Base-by-base conservation (phyloP, 2,329 filamentous ascomycete species). In the Leptographium radiaticola region DNA sequence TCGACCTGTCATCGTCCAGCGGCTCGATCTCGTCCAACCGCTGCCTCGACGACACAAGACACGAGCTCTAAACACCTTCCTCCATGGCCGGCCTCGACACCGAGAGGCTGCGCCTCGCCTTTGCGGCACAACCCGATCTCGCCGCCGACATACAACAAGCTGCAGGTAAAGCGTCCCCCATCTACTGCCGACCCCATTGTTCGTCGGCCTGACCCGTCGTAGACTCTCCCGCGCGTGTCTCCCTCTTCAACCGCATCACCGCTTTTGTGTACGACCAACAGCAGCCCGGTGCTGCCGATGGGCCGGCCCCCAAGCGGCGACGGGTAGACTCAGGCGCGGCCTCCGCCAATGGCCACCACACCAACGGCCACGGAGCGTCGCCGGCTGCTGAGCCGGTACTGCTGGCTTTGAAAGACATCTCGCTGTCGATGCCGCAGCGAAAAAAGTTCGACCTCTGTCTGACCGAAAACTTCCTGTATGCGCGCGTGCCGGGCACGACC, bases 361-460 rank as follows among this genome's bases (percentile, higher is more conserved):
- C 30, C 38, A 62, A 65, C 31, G 33, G 56, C 4, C 63, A 57
- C 44, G 59, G 57, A 9, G 43, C 25, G 1, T 54, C 54, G 0
- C 56, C 58, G 0, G 68, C 70, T 2, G 67, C 70, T 7, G 79
- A 83, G 59, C 61, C 70, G 8, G 67, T 83, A 0, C 65, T 83
- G 31, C 69, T 84, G 18, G 77, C 77, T 58, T 71, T 85, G 56
- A 82, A 81, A 64, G 82, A 84, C 46, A 80, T 86, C 20, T 85
- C 81, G 0, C 72, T 85, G n/a, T 77, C 80, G 1, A 73, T 84
- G 5, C 83, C 83, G 0, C 79, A 82, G 67, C 73, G 83, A 58
- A 86, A 86, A 67, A 86, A 85, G 66, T 80, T 80, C 59, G 79
- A 81, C 58, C 65, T 86, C 10, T 81, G 78, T 65, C 77, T 85